phyloP scores from a whole-genome alignment of 164 flowering plant species.

The Stephania japonica region DNA sequence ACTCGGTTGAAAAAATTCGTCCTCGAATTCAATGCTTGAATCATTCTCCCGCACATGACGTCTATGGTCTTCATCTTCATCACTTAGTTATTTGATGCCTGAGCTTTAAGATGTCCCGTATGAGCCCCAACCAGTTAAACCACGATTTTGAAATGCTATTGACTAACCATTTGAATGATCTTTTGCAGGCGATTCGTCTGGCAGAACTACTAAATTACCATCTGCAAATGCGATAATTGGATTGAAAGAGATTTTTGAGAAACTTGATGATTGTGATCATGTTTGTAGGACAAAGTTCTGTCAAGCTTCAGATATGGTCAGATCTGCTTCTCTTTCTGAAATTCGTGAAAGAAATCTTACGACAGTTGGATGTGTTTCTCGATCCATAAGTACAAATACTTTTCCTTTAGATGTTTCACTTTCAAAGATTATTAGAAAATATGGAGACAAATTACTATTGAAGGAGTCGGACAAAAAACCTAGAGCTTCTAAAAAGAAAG shows the following conservation, averaged over 20 bases:
- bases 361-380: conserved; percentile 16
- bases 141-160: background rate
- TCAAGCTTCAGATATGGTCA: conserved; percentile 55
- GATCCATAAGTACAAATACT: conserved; percentile 17
- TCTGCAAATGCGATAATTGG: conserved; percentile 32
- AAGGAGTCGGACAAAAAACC: conserved; percentile 72
- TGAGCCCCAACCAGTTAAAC: background rate
- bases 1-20: too few species aligned
- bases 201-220: conserved; percentile 13
- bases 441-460: conserved; percentile 61
- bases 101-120: too few species aligned
- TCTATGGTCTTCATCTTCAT: too few species aligned
- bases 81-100: too few species aligned
- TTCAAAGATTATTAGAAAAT: conserved; percentile 40
- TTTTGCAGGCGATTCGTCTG: conserved; percentile 35
- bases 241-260: conserved; percentile 52
- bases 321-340: conserved; percentile 31
- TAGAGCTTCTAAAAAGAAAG: conserved; percentile 49
- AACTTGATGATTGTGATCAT: conserved; percentile 24
- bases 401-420: conserved; percentile 42
- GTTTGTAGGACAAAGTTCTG: conserved; percentile 30
- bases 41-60: too few species aligned
- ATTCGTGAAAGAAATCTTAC: conserved; percentile 13
- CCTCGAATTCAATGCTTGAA: too few species aligned
- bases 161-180: conserved; percentile 5